Percentiles rank a stretch among this genome's conserved stretches.
phyloP scores from a whole-genome alignment of 345 rosid species.

The Triadica sebifera region DNA sequence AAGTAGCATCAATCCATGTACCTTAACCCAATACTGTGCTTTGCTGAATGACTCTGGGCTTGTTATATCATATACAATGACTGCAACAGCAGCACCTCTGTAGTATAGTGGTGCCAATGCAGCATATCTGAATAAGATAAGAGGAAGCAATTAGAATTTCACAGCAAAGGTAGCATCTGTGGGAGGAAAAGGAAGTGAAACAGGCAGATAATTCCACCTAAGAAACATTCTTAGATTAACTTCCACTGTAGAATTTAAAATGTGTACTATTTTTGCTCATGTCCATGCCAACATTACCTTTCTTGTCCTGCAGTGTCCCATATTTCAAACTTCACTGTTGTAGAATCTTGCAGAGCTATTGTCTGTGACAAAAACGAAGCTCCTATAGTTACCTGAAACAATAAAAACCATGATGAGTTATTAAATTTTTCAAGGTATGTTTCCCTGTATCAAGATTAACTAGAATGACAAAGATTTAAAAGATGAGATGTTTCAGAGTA shows the following conservation, averaged over 20 bases:
- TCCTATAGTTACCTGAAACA: conserved; percentile 90
- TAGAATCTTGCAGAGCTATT: conserved; percentile 92
- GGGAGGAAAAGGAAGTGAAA: conserved; percentile 1
- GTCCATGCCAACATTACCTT: conserved; percentile 49
- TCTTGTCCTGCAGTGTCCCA: conserved; percentile 99
- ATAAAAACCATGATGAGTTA: conserved; percentile 15
- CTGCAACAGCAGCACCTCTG: conserved; percentile 95
- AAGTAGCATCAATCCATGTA: conserved; percentile 22
- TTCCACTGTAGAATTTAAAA: conserved; percentile 15
- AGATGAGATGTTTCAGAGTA: not conserved
- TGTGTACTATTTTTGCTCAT: not conserved
- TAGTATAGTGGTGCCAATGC: conserved; percentile 97
- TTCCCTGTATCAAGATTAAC: not conserved
- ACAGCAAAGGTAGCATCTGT: not conserved
- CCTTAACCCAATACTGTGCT: conserved; percentile 99
- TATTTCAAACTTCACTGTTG: conserved; percentile 95
- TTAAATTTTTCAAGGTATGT: not conserved
- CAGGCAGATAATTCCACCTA: not conserved
- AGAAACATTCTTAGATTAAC: not conserved
- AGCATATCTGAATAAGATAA: conserved; percentile 63
- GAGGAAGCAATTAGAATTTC: not conserved
- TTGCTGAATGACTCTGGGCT: conserved; percentile 84
- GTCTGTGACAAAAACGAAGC: conserved; percentile 98
- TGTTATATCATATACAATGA: conserved; percentile 93
- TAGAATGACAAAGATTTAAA: not conserved